Percentiles rank a stretch among this genome's conserved stretches.
phyloP scores from a whole-genome alignment of 2,329 filamentous ascomycete species.

The Drechslerella coelobrocha region DNA sequence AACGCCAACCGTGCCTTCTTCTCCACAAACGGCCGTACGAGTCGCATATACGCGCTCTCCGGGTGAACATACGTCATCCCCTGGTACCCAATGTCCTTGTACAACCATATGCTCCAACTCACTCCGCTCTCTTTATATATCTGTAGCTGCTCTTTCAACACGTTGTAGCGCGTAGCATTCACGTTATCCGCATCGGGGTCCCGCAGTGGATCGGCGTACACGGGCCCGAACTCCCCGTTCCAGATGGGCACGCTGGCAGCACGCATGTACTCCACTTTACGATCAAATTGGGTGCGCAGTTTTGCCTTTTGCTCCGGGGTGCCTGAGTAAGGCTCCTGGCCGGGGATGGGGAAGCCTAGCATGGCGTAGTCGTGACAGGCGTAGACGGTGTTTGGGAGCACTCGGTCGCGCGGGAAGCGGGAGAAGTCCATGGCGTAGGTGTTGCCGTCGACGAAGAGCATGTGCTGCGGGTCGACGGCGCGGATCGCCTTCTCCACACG shows the following conservation, averaged over 20 bases:
- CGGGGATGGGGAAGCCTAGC: slow-evolving; percentile 49
- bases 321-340: slow-evolving; percentile 58
- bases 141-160: slow-evolving; percentile 60
- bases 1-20: slow-evolving; percentile 65
- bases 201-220: slow-evolving; percentile 59
- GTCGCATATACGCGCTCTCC: slow-evolving; percentile 54
- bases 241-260: slow-evolving; percentile 60
- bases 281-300: slow-evolving; percentile 60
- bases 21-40: slow-evolving; percentile 63
- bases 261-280: slow-evolving; percentile 63
- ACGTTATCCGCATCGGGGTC: slow-evolving; percentile 57
- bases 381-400: slow-evolving; percentile 61
- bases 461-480: slow-evolving; percentile 61
- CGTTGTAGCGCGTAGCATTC: slow-evolving; percentile 60
- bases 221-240: slow-evolving; percentile 66
- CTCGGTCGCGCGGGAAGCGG: slow-evolving; percentile 57
- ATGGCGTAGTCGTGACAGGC: slow-evolving; percentile 61
- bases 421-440: slow-evolving; percentile 62
- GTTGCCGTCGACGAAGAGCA: slow-evolving; percentile 61
- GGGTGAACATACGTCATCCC: slow-evolving; percentile 60
- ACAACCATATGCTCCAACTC: slow-evolving; percentile 67
- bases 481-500: slow-evolving; percentile 62
- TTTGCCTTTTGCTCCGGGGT: slow-evolving; percentile 59
- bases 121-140: slow-evolving; percentile 60
- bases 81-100: slow-evolving; percentile 66